Evolutionary conservation across 495 filamentous ascomycete species (phyloP).

Genomic region (Bryoglossum gracile): DNA sequence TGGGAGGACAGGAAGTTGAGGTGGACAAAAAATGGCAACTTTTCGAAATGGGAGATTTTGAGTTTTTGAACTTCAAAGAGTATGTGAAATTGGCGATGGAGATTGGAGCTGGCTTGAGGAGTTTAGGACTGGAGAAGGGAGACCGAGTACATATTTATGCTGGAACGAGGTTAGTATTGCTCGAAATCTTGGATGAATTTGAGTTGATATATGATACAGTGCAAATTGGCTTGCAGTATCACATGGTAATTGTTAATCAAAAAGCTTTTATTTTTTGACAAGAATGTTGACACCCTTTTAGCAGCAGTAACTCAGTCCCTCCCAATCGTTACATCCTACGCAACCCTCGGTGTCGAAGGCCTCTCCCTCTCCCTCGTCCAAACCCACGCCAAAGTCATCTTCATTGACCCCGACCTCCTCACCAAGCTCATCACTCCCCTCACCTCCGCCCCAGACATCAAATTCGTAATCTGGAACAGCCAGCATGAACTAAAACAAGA

Average conservation of each 20-base stretch:
- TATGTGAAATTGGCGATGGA: conserved; percentile 45
- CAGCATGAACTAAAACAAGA: conserved; percentile 58
- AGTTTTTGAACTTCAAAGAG: conserved; percentile 53
- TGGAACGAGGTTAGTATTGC: conserved; percentile 38
- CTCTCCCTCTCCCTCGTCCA: conserved; percentile 80
- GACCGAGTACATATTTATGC: conserved; percentile 58
- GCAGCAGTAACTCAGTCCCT: conserved; percentile 77
- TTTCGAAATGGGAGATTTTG: conserved; percentile 55
- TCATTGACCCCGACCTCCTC: conserved; percentile 77
- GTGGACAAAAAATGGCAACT: conserved; percentile 62
- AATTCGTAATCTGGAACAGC: conserved; percentile 80
- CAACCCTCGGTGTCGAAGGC: conserved; percentile 89
- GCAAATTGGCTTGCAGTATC: conserved; percentile 71
- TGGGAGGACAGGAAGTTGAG: conserved; percentile 52
- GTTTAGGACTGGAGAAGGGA: conserved; percentile 42
- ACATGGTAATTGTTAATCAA: conserved; percentile 30
- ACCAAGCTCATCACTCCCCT: conserved; percentile 74
- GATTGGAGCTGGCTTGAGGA: conserved; percentile 48
- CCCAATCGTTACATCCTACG: conserved; percentile 92
- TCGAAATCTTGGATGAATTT: too few relatives aligned
- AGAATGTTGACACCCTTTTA: conserved; percentile 4
- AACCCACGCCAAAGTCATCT: conserved; percentile 81
- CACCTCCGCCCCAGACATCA: conserved; percentile 64
- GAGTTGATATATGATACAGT: conserved; percentile 32
- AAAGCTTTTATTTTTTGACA: too few relatives aligned